These are phyloP conservation scores for Coccomyxa subellipsoidea DNA, from an alignment of 163 green algal genomes.

Conservation along the genomic window DNA sequence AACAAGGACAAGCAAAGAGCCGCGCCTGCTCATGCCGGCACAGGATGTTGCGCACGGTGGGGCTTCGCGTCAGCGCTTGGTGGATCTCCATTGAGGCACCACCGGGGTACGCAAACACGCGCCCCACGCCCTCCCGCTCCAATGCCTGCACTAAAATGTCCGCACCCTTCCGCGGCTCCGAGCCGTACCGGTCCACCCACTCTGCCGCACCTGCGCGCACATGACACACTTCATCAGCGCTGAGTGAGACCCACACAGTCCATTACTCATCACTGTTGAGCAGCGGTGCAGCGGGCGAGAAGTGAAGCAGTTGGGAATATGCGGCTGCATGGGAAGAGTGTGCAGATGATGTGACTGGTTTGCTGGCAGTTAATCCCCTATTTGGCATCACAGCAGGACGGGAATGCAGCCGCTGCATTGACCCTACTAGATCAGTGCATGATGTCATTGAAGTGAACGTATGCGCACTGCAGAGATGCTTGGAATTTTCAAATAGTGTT, in stretches of 20 bases:
- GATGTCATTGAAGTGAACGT: too few relatives aligned
- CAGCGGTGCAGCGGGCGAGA: background rate
- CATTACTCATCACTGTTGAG: background rate
- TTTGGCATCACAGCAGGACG: too few relatives aligned
- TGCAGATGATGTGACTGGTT: too few relatives aligned
- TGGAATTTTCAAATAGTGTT: too few relatives aligned
- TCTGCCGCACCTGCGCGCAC: slow-evolving; percentile 23
- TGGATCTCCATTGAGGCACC: slow-evolving; percentile 99
- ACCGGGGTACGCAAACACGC: slow-evolving; percentile 94
- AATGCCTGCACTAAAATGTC: slow-evolving; percentile 97
- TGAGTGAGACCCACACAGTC: background rate
- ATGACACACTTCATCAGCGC: background rate
- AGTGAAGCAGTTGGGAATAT: too few relatives aligned
- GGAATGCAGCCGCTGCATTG: too few relatives aligned
- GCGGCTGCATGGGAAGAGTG: too few relatives aligned
- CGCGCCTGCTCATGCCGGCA: slow-evolving; percentile 96
- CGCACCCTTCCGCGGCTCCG: slow-evolving; percentile 85
- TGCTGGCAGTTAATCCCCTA: too few relatives aligned
- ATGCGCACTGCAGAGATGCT: too few relatives aligned
- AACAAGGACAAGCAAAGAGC: background rate
- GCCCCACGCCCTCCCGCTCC: slow-evolving; percentile 85
- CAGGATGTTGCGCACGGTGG: slow-evolving; percentile 90
- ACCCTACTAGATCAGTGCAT: too few relatives aligned
- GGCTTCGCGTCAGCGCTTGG: slow-evolving; percentile 91
- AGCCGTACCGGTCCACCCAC: slow-evolving; percentile 82